Evolutionary conservation across 2,329 filamentous ascomycete species (phyloP).

Genomic region (Didymellaceae sp.): DNA sequence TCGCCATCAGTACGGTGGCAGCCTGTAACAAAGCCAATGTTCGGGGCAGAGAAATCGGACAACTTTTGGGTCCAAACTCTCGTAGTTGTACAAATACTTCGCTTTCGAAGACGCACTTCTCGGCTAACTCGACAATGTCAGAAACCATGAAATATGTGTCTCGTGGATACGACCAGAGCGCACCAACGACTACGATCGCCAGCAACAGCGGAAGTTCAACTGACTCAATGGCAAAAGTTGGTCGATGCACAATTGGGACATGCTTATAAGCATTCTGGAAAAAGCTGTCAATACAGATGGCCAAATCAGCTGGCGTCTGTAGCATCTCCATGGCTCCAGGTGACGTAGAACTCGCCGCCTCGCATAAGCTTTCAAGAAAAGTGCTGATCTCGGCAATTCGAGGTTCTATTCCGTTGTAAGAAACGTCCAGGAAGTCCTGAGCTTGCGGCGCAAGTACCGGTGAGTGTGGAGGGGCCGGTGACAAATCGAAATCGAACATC

Average conservation of each 20-base stretch:
- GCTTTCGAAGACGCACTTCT: neutral
- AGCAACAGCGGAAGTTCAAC: neutral
- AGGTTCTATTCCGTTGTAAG: neutral
- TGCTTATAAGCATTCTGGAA: constrained; percentile 3
- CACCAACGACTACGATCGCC: neutral
- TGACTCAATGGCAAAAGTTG: neutral
- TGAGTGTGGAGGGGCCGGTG: no score
- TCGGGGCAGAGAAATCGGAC: neutral
- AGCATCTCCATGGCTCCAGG: neutral
- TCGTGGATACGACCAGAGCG: constrained; percentile 5
- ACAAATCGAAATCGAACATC: neutral
- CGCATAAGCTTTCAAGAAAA: neutral
- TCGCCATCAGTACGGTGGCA: constrained; percentile 5
- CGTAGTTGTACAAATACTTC: neutral
- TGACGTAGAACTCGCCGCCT: neutral
- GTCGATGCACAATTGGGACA: neutral
- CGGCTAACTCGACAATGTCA: neutral
- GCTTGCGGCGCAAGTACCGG: no score
- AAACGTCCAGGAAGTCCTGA: no score
- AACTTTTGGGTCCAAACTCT: neutral
- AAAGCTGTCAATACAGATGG: neutral
- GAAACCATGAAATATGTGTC: constrained; percentile 9
- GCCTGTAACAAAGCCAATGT: neutral
- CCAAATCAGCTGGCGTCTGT: neutral
- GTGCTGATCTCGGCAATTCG: neutral